phyloP scores from a whole-genome alignment of 768 basidiomycete species.

The Russula lepida region DNA sequence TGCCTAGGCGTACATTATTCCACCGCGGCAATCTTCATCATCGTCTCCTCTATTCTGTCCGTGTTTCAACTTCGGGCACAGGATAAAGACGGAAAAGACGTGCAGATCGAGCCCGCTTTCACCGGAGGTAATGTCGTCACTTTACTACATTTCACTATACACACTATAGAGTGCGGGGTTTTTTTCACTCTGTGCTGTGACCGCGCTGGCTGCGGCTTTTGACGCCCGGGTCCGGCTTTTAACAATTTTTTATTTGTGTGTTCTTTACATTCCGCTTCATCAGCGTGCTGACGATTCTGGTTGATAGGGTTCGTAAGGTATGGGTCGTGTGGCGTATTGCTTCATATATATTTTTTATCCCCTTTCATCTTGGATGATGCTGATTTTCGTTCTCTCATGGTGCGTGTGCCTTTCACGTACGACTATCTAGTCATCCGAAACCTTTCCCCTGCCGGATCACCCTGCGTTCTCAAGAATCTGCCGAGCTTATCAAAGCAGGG shows the following conservation, averaged over 20 bases:
- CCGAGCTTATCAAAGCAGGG: slow-evolving; percentile 16
- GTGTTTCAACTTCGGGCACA: slow-evolving; percentile 16
- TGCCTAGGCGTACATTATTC: slow-evolving; percentile 18
- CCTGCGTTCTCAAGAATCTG: slow-evolving; percentile 10
- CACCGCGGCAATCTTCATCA: slow-evolving; percentile 18
- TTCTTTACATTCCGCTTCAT: not conserved
- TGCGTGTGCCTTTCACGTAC: not conserved
- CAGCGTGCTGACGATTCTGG: not conserved
- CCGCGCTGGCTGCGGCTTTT: not conserved
- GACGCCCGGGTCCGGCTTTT: not conserved
- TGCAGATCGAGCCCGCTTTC: slow-evolving; percentile 14
- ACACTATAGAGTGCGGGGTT: too few relatives aligned
- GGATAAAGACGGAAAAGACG: slow-evolving; percentile 13
- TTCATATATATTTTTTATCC: not conserved
- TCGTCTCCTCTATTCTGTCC: slow-evolving; percentile 12
- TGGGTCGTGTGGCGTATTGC: not conserved
- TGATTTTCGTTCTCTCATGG: not conserved
- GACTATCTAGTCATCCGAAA: slow-evolving; percentile 11
- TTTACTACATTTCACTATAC: too few relatives aligned
- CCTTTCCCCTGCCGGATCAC: slow-evolving; percentile 15
- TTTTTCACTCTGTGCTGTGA: too few relatives aligned
- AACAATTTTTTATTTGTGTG: not conserved
- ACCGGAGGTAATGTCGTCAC: slow-evolving; percentile 16
- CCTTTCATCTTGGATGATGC: too few relatives aligned
- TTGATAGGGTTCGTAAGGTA: slow-evolving; percentile 17